Evolutionary conservation across 73 alveolate genomes (phyloP).

Genomic region (Paramecium sonneborni): DNA sequence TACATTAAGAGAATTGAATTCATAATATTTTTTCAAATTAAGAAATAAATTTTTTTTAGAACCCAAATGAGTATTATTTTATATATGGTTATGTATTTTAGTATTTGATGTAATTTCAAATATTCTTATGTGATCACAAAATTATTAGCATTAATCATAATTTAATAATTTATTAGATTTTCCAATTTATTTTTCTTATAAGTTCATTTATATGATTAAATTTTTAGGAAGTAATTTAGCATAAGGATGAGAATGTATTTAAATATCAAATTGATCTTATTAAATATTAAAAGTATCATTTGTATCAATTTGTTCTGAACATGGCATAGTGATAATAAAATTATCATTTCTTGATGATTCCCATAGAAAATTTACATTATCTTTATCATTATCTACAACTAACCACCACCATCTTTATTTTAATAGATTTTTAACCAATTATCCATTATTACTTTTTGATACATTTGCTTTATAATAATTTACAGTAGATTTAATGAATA

Average conservation of each 20-base stretch:
- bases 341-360: not conserved
- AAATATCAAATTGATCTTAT: not conserved
- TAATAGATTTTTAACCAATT: constrained; percentile 66
- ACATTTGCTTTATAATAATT: constrained; percentile 68
- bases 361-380: constrained; percentile 70
- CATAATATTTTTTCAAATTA: constrained; percentile 79
- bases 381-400: constrained; percentile 49
- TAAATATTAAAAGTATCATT: not conserved
- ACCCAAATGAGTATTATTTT: constrained; percentile 55
- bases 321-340: not conserved
- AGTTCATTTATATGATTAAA: not conserved
- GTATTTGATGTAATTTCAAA: not conserved
- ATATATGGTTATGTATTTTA: constrained; percentile 13
- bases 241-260: not conserved
- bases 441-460: constrained; percentile 82
- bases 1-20: constrained; percentile 63
- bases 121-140: not conserved
- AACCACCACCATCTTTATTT: constrained; percentile 86
- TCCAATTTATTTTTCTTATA: not conserved
- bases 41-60: constrained; percentile 67
- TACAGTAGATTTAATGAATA: not conserved
- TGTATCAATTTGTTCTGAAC: not conserved
- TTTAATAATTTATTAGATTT: not conserved
- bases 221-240: not conserved
- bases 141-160: not conserved